Evolutionary conservation across 371 early-diverging fungal genomes (phyloP).

Genomic region (Globomyces sp.): DNA sequence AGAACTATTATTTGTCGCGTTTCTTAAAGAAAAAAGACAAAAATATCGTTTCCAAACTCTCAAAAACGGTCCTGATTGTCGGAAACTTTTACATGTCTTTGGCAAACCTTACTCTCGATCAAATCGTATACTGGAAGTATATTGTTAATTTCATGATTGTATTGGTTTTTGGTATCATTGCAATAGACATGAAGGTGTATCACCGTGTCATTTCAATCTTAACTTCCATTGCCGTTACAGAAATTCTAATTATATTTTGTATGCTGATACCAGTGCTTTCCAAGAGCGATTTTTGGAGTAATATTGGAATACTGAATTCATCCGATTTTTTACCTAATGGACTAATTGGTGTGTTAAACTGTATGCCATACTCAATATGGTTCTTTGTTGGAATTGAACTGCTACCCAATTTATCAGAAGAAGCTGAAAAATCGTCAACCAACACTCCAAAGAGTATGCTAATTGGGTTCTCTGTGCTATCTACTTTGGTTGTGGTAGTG

Average conservation of each 20-base stretch:
- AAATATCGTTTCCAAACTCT: no score
- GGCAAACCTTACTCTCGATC: neutral
- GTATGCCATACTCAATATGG: conserved; percentile 6
- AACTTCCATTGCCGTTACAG: neutral
- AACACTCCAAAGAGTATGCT: neutral
- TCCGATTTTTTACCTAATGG: neutral
- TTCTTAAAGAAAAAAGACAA: no score
- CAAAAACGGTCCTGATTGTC: neutral
- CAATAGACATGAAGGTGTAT: conserved; percentile 1
- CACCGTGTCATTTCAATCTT: neutral
- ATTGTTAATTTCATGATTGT: conserved; percentile 1
- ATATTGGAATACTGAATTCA: neutral
- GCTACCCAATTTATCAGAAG: neutral
- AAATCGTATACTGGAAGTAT: conserved; percentile 5
- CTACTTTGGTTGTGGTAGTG: neutral
- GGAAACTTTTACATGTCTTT: conserved; percentile 8
- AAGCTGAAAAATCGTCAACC: neutral
- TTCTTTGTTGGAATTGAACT: conserved; percentile 6
- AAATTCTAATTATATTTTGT: neutral
- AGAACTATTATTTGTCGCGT: no score
- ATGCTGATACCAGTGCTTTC: neutral
- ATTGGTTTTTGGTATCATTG: neutral
- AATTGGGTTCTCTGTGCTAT: neutral
- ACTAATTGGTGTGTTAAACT: neutral
- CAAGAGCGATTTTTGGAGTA: neutral